Percentiles rank a stretch among this genome's conserved stretches.
These are phyloP conservation scores for Tuber magnatum DNA, from an alignment of 495 filamentous ascomycete species.

Conservation along the genomic window DNA sequence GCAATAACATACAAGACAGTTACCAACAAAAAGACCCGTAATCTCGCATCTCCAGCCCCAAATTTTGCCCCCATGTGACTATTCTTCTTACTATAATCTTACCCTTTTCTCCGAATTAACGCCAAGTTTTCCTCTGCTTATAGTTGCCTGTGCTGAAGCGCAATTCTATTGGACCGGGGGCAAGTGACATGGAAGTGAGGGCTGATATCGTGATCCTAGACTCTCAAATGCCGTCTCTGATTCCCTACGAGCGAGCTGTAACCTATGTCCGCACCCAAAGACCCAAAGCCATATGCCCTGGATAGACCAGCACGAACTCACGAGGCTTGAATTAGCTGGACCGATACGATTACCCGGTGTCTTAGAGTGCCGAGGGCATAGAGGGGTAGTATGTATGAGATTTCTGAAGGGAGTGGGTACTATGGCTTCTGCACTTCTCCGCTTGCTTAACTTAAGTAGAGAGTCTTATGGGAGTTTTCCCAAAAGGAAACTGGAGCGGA, in stretches of 20 bases:
- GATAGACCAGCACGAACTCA: background rate
- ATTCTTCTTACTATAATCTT: background rate
- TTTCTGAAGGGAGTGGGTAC: background rate
- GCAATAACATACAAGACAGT: background rate
- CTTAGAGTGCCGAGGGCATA: background rate
- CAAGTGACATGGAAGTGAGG: accelerated
- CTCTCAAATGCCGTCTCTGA: background rate
- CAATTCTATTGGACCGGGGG: background rate
- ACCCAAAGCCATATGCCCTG: background rate
- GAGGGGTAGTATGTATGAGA: background rate
- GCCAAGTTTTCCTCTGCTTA: background rate
- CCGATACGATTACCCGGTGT: background rate
- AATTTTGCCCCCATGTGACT: background rate
- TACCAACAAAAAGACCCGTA: background rate
- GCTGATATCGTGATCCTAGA: background rate
- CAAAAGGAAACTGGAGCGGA: background rate
- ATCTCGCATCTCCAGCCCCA: background rate
- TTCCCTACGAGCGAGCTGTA: no score
- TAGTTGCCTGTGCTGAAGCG: background rate
- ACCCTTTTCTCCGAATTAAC: background rate
- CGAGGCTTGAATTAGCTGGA: background rate
- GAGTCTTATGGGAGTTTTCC: background rate
- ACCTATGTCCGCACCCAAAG: background rate
- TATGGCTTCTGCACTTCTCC: background rate
- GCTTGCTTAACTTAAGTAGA: background rate